Base-by-base conservation (phyloP, 257 asterid genomes). In the Nicotiana attenuata region DNA sequence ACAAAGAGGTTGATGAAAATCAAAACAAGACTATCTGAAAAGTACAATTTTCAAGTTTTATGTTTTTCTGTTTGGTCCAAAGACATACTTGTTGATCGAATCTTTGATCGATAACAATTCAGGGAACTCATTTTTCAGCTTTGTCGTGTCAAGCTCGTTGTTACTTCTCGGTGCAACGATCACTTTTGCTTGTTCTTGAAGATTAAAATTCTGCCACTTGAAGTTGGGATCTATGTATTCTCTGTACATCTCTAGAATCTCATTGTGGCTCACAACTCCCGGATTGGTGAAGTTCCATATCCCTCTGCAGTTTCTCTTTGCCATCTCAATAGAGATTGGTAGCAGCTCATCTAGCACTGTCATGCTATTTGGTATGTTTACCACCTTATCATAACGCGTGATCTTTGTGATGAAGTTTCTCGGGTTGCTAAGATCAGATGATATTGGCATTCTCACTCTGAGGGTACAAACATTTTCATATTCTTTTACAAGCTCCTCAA, bases 381-480 rank as follows among this genome's bases (percentile, higher is more conserved):
- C 88, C 19, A 87, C 90, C 53, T 87, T 87, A 55, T 80, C 73
- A 50, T 87, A 87, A 17, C 78, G 33, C 7, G 83, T 47, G 15
- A 87, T 87, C 69, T 87, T 85, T 16, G 87, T 81, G 1, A 87
- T 85, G 71, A 87, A 87, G 65, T 87, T 87, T 55, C 86, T 73
- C 0, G 90, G 88, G 65, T 87, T 87, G 47, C 13, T 52, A 0
- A 87, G 85, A 17, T 87, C 90, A 1, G 86, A 82, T 41, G 88
- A 82, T 52, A 87, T 85, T n/a, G 90, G 88, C 88, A 85, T 87
- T 57, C 88, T 63, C 9, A 85, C 90, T 63, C 88, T 45, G 26
- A 87, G 83, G 17, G 90, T 87, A 83, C 90, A 87, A 0, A 87
- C 88, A 29, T 87, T 85, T 9, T 81, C 85, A 80, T 82, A 87